Evolutionary conservation across 257 asterid species (phyloP), one percentile per base, ranked within the genome.

Genomic region (Lantana camara): DNA sequence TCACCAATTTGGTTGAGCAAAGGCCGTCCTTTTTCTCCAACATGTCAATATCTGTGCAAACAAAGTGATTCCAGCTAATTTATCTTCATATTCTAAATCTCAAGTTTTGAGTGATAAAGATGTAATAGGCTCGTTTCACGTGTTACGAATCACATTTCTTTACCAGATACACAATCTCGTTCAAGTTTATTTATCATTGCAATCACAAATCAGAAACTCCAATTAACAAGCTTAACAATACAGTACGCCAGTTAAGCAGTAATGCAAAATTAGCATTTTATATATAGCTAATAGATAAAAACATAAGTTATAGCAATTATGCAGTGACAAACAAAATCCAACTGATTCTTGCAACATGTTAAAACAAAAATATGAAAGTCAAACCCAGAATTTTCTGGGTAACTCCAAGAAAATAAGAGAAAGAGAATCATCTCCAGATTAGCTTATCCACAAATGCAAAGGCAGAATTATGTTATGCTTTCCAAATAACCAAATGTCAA

Each of bases 381-480:
- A 42, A 59, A 37, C 11, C 60, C 35, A 63, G 22, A 35, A 8
- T n/a, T 16, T 23, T 35, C 15, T 45, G 59, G 5, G 50, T 40
- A 50, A 50, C 68, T 13, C 8, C 8, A 29, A 29, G 59, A 61
- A 17, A 5, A 20, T 1, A 70, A 45, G 7, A 23, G 51, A 69
- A 10, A 44, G 9, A 20, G 15, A 30, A 37, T 7, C 32, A 45
- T 17, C 14, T 17, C 19, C 15, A 41, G 57, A 41, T 22, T 55
- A 12, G 17, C 21, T 27, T 21, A 49, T 9, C 45, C 71, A 41
- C 50, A 60, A 69, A 57, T 37, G 60, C 5, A 20, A 22, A 66
- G 15, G 10, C 50, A 40, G 50, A 46, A 29, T 2, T 17, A 17
- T 4, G 13, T n/a, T n/a, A n/a, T n/a, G n/a, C n/a, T 24, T 21